Evolutionary conservation across 345 rosid species (phyloP), one percentile per base, ranked within the genome.

Genomic region (Trapa incisa): DNA sequence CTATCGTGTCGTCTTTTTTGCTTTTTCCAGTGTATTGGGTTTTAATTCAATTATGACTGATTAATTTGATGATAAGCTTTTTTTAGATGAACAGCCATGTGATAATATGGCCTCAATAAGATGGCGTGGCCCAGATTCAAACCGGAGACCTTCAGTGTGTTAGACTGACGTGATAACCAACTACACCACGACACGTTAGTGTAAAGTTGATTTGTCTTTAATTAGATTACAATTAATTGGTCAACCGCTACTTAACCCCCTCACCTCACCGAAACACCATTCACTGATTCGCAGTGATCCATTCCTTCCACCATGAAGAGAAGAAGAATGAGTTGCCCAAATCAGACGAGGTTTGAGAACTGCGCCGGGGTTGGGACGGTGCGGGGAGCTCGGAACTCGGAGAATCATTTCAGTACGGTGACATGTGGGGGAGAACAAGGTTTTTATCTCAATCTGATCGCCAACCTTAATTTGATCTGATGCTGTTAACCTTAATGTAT

Each of bases 151-250:
- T 91, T 88, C 88, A 86, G 87, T 86, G 97, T 88, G 97, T 87
- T 89, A 86, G 87, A 88, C 89, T 86, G 93, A 85, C 91, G 94
- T 91, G 94, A 87, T 91, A 91, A 87, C 94, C 96, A 87, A 91
- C 96, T 87, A 86, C 93, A 91, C 96, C 93, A 88, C 88, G 89
- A 88, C 76, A 88, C 97, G 89, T n/a, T 33, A 1, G 1, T 58
- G 37, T 2, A 1, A 41, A 41, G 29, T 22, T 41, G 4, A 1
- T 41, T 41, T 41, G 7, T 41, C 4, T 0, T 41, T 41, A 3
- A 41, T 41, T 41, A 22, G 43, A 41, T 41, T 41, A 3, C 43
- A 41, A 41, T 22, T 22, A 22, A 0, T 22, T 22, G 29, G 29
- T 22, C 29, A 22, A 22, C 14, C 22, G 16, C 3, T 1, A 29